Evolutionary conservation across 2,329 filamentous ascomycete species (phyloP).

Genomic region (Xylariaceae sp.): DNA sequence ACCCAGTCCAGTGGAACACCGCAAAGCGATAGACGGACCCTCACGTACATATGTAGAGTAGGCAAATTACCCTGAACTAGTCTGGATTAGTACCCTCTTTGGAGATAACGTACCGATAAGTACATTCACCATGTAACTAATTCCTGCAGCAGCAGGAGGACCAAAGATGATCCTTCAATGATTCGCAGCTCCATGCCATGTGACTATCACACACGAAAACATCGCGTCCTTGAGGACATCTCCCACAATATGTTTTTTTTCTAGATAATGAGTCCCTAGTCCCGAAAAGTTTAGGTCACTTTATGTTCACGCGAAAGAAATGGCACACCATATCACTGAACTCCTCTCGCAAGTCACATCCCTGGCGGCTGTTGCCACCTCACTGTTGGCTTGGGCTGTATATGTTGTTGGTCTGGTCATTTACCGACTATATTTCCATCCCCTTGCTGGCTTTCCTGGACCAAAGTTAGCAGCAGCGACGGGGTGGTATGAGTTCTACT

Average conservation of each 20-base stretch:
- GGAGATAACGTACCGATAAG: conserved; percentile 8
- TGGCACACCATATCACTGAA: conserved; percentile 3
- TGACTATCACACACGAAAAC: conserved; percentile 10
- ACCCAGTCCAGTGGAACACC: conserved; percentile 24
- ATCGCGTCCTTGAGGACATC: too few species aligned
- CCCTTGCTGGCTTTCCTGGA: conserved; percentile 37
- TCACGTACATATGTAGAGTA: too few species aligned
- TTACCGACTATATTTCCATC: conserved; percentile 33
- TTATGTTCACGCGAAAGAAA: not conserved
- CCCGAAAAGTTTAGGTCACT: not conserved
- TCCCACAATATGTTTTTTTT: too few species aligned
- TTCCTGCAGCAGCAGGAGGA: not conserved
- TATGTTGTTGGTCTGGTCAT: conserved; percentile 26
- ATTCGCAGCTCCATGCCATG: too few species aligned
- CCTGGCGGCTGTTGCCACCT: conserved; percentile 27
- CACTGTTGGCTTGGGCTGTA: conserved; percentile 6
- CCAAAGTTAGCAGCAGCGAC: conserved; percentile 34
- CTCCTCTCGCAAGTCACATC: conserved; percentile 31
- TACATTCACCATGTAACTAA: not conserved
- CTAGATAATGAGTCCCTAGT: too few species aligned
- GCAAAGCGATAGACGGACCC: conserved; percentile 8
- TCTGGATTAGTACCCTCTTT: not conserved
- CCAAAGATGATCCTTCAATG: not conserved
- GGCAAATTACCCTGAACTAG: too few species aligned
- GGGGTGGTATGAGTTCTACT: conserved; percentile 34